phyloP scores from a whole-genome alignment of 1,284 basidiomycete species.

The Rhizoctonia solani region DNA sequence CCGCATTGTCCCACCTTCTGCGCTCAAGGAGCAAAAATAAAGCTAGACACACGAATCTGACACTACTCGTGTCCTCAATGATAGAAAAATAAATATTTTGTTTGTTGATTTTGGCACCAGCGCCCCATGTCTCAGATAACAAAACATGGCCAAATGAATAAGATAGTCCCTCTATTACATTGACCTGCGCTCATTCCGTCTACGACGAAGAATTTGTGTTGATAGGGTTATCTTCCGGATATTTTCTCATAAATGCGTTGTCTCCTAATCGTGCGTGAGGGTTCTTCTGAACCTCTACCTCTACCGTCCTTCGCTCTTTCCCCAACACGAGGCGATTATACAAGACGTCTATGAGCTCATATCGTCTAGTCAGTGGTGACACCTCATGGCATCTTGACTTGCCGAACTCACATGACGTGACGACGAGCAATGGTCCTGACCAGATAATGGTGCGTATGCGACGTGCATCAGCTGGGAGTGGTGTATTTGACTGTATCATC shows the following conservation, averaged over 20 bases:
- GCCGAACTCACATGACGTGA: constrained; percentile 53
- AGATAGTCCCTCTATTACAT: not conserved
- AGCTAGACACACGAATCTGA: constrained; percentile 41
- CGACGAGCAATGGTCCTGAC: constrained; percentile 63
- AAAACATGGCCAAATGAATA: constrained; percentile 35
- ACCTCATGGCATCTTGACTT: constrained; percentile 39
- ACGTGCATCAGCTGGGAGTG: constrained; percentile 46
- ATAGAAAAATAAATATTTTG: constrained; percentile 10
- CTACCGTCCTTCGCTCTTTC: constrained; percentile 55
- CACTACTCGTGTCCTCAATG: constrained; percentile 35
- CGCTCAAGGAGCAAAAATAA: constrained; percentile 40
- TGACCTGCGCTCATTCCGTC: not conserved
- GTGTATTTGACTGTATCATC: not conserved
- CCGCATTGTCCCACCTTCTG: constrained; percentile 63
- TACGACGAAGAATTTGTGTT: constrained; percentile 8
- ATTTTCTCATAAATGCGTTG: constrained; percentile 35
- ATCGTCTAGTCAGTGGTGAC: constrained; percentile 36
- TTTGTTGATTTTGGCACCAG: constrained; percentile 1
- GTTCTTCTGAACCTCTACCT: constrained; percentile 40
- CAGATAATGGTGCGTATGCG: constrained; percentile 63
- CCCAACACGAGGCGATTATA: constrained; percentile 68
- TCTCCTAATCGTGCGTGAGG: constrained; percentile 41
- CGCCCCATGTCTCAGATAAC: too few species aligned
- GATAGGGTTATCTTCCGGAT: constrained; percentile 9
- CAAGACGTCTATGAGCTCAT: constrained; percentile 56